Percentiles rank a stretch among this genome's conserved stretches.
Conservation (phyloP, 1,284 basidiomycete species). For the Pulchroboletus neoregius region DNA sequence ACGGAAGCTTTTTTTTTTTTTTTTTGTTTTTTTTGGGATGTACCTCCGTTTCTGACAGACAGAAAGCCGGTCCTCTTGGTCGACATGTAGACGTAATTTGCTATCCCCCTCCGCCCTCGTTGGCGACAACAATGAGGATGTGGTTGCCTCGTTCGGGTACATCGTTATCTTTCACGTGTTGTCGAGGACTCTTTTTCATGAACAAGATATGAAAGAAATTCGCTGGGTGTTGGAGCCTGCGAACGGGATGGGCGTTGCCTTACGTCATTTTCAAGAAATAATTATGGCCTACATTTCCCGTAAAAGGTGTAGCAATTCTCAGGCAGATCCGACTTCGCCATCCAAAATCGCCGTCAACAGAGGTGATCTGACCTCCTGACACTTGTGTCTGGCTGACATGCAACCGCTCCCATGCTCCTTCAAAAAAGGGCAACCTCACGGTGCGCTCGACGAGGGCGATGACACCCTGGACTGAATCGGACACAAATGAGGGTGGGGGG, state of each 20-base stretch:
- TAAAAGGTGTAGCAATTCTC: conserved; percentile 24
- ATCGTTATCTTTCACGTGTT: conserved; percentile 20
- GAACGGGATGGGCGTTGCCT: conserved; percentile 2
- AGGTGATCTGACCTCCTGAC: conserved; percentile 17
- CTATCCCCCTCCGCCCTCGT: neutral
- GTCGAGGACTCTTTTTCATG: neutral
- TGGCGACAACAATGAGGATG: no score
- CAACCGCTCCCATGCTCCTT: conserved; percentile 14
- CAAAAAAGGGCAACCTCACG: conserved; percentile 9
- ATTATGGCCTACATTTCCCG: conserved; percentile 13
- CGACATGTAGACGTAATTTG: conserved; percentile 23
- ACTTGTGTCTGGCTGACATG: conserved; percentile 20
- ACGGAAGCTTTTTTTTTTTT: conserved; percentile 25
- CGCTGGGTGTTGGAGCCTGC: conserved; percentile 11
- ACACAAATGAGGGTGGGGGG: no score
- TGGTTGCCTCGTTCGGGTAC: neutral
- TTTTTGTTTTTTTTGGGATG: conserved; percentile 18
- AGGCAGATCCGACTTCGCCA: conserved; percentile 33
- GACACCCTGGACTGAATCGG: no score
- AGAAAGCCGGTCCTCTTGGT: neutral
- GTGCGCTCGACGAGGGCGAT: conserved; percentile 9
- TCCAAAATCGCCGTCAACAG: conserved; percentile 17
- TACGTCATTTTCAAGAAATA: conserved; percentile 21
- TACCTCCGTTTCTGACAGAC: neutral
- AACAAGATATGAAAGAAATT: neutral